Evolutionary conservation across 768 basidiomycete species (phyloP), one percentile per base, ranked within the genome.

Genomic region (Candolleomyces eurysporus): DNA sequence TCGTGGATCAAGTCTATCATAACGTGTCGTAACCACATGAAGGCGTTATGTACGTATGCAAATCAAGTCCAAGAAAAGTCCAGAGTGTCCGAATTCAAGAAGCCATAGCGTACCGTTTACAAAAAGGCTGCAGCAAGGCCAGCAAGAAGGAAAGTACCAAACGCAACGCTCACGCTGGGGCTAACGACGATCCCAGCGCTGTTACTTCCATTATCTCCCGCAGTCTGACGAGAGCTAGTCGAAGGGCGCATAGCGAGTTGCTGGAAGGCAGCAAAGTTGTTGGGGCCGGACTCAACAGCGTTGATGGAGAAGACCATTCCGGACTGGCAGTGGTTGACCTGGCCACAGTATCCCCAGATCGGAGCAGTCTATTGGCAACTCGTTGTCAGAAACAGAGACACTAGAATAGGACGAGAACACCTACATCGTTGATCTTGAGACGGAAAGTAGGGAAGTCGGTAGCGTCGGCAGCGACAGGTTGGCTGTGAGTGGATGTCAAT

Each of bases 291-390:
- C 69, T 81, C 80, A n/a, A 76, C 73, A 1, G 84, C 79, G 72
- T 86, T 88, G 65, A 80, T 79, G 17, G 84, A 67, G 65, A 87
- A 86, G 50, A 88, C 86, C 87, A 88, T 88, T 57, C 86, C 86
- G 21, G 73, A 61, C 0, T 70, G 75, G 66, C 86, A 87, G 70
- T 88, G 87, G 54, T 68, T 71, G 1, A 67, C 63, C 66, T 87
- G 85, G 0, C 75, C 74, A 66, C 86, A 87, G 74, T 80, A 86
- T 4, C 78, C 82, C 85, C 83, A 87, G 67, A 86, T 79, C 3
- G 58, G 84, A 7, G 74, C 67, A 32, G 79, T 81, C 45, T 53
- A 71, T 36, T 6, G 5, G 68, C 73, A 65, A 26, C 11, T 5
- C 26, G 4, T 17, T 26, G 46, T 48, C 7, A 42, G n/a, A 6